These are phyloP conservation scores for Debaryomyces hansenii DNA, from an alignment of 805 yeast species.

Conservation along the genomic window DNA sequence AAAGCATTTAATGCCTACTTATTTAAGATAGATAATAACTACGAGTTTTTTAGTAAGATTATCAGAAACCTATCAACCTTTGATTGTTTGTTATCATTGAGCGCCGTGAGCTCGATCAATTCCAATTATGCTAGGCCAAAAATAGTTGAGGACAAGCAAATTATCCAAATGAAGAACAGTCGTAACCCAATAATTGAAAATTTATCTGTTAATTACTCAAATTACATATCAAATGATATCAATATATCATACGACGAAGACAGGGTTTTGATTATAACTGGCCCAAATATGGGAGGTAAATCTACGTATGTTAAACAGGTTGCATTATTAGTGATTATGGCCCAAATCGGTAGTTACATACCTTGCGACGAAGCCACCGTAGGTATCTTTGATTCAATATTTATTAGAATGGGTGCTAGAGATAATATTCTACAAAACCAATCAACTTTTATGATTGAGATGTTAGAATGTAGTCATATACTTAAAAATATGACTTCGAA, in stretches of 20 bases:
- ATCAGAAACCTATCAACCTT: slow-evolving; percentile 51
- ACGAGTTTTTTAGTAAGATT: slow-evolving; percentile 36
- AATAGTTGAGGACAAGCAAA: slow-evolving; percentile 37
- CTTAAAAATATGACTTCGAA: slow-evolving; percentile 50
- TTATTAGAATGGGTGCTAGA: slow-evolving; percentile 82
- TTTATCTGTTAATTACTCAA: slow-evolving; percentile 24
- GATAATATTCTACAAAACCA: slow-evolving; percentile 75
- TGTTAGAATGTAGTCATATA: slow-evolving; percentile 64
- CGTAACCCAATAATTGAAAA: slow-evolving; percentile 69
- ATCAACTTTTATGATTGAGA: slow-evolving; percentile 81
- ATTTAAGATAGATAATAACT: slow-evolving; percentile 27
- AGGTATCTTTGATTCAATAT: slow-evolving; percentile 74
- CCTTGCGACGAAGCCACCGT: slow-evolving; percentile 64
- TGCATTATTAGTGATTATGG: slow-evolving; percentile 68
- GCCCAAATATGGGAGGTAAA: slow-evolving; percentile 90
- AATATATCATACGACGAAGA: slow-evolving; percentile 45
- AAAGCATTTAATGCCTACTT: slow-evolving; percentile 46
- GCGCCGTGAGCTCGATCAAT: slow-evolving; percentile 54
- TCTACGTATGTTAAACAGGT: slow-evolving; percentile 74
- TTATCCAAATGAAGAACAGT: slow-evolving; percentile 53
- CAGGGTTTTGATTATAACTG: slow-evolving; percentile 67
- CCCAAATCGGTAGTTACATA: slow-evolving; percentile 74
- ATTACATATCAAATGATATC: slow-evolving; percentile 69
- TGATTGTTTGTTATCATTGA: slow-evolving; percentile 68
- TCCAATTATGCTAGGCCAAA: slow-evolving; percentile 50